These are phyloP conservation scores for Lichtheimia corymbifera DNA, from an alignment of 371 early-diverging fungal species.

Conservation along the genomic window DNA sequence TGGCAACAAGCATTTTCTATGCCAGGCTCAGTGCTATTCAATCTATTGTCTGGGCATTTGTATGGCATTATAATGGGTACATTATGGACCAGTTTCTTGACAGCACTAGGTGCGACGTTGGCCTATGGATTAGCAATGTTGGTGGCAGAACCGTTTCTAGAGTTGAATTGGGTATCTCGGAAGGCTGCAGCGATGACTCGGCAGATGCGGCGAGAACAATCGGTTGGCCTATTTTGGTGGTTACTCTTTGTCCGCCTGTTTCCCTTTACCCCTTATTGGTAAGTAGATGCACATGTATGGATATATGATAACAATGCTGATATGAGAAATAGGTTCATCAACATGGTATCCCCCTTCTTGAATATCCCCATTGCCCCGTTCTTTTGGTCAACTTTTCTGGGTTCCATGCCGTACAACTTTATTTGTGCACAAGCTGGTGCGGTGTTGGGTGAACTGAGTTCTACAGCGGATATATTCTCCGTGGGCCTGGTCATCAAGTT, in stretches of 20 bases:
- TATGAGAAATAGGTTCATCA: slow-evolving; percentile 34
- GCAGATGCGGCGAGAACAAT: slow-evolving; percentile 33
- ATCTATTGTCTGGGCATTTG: slow-evolving; percentile 44
- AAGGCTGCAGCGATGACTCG: slow-evolving; percentile 29
- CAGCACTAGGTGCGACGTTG: slow-evolving; percentile 46
- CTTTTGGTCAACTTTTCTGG: slow-evolving; percentile 51
- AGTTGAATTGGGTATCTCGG: slow-evolving; percentile 40
- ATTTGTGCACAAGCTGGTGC: slow-evolving; percentile 51
- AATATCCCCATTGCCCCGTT: slow-evolving; percentile 46
- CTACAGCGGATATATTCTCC: slow-evolving; percentile 51
- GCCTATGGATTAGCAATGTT: slow-evolving; percentile 43
- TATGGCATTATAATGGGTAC: slow-evolving; percentile 40
- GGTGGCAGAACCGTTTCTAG: slow-evolving; percentile 48
- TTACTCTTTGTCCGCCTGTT: slow-evolving; percentile 46
- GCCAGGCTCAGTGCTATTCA: slow-evolving; percentile 49
- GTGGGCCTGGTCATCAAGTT: slow-evolving; percentile 41
- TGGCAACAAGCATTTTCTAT: slow-evolving; percentile 57
- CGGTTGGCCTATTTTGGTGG: slow-evolving; percentile 52
- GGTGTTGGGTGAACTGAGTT: slow-evolving; percentile 45
- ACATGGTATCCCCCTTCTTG: slow-evolving; percentile 47
- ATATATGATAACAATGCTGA: neutral
- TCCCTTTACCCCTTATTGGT: slow-evolving; percentile 56
- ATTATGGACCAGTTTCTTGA: slow-evolving; percentile 44
- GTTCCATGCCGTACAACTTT: slow-evolving; percentile 51
- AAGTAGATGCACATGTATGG: slow-evolving; percentile 4